A percentile compares a stretch with the other conserved stretches of the same genome.
Conservation (phyloP, 139 green algal species). For the Ostreobium quekettii region DNA sequence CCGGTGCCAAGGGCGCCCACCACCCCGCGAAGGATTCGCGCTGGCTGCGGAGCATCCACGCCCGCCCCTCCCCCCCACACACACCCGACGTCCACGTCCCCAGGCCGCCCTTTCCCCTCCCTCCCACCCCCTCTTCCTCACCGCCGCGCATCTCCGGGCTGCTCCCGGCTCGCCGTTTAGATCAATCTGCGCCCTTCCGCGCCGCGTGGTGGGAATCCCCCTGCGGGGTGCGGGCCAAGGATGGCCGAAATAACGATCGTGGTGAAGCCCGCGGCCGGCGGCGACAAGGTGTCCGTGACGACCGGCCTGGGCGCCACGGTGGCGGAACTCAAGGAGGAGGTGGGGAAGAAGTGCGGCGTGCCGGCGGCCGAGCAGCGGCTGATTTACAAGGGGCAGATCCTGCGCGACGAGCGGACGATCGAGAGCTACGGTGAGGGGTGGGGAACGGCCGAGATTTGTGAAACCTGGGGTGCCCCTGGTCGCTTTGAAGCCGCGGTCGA, state of each 20-base stretch:
- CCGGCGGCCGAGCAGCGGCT: constrained; percentile 56
- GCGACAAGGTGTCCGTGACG: constrained; percentile 34
- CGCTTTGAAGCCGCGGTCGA: neutral
- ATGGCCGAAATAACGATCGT: constrained; percentile 23
- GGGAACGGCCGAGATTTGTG: too few species aligned
- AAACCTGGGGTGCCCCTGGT: too few species aligned
- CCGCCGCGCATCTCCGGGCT: neutral
- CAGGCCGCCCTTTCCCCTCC: too few species aligned
- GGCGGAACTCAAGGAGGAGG: constrained; percentile 60
- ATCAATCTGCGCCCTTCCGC: neutral
- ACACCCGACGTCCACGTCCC: too few species aligned
- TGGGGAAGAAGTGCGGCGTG: constrained; percentile 35
- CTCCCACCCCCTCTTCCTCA: constrained; percentile 10
- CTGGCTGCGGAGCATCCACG: too few species aligned
- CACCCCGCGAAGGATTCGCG: too few species aligned
- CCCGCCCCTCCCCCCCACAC: too few species aligned
- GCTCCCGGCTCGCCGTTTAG: neutral
- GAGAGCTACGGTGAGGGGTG: constrained; percentile 60
- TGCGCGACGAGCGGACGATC: constrained; percentile 77
- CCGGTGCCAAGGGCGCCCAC: too few species aligned
- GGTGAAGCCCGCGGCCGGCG: constrained; percentile 42
- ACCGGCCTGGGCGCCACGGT: constrained; percentile 32
- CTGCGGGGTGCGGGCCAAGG: too few species aligned
- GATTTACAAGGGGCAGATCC: constrained; percentile 88
- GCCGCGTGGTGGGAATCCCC: too few species aligned